Base-by-base conservation (phyloP, 2,329 filamentous ascomycete species). In the Xenoacremonium recifei region DNA sequence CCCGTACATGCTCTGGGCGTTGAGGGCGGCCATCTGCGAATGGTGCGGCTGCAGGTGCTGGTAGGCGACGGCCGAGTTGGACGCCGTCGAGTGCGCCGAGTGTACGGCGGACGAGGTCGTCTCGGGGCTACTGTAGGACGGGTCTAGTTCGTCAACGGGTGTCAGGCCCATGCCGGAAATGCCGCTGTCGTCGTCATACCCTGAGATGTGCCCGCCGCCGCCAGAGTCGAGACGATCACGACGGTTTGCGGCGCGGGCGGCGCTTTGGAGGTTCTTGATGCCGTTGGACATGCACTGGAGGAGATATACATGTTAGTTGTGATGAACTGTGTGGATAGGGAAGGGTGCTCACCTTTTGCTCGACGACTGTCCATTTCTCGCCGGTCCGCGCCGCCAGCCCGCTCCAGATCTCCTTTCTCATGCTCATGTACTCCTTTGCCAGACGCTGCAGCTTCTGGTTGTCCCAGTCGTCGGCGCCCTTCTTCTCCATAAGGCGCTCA, bases 391-490 rank as follows among this genome's bases (percentile, higher is more conserved):
- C 73, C 3, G 87, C 88, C 18, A 95, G 75, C 4, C 81, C 73
- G 41, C 77, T 77, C 89, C 89, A 95, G 60, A 95, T 91, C 64
- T 90, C 84, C 62, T 85, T 84, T 40, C 90, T 79, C 69, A 87
- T 79, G 47, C 75, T 76, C 79, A 89, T 87, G 67, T 95, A 95
- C 60, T 87, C 84, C 61, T 79, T 80, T 27, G 87, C 86, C 30
- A 95, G 71, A 9, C 75, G 73, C 61, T 92, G 86, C 18, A 91
- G 72, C 69, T 87, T 87, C 52, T 83, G 73, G 16, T 78, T 78
- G 56, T 92, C 87, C 84, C 88, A 93, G 57, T 91, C 85, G 55
- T 89, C 84, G 35, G 82, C 79, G 44, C 83, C 82, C 60, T 76
- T 77, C 51, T 84, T 81, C 67, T 92, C 86, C 75, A 92, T 84